Conservation (phyloP, 805 yeast genomes). For the Nakazawaea ernobii region DNA sequence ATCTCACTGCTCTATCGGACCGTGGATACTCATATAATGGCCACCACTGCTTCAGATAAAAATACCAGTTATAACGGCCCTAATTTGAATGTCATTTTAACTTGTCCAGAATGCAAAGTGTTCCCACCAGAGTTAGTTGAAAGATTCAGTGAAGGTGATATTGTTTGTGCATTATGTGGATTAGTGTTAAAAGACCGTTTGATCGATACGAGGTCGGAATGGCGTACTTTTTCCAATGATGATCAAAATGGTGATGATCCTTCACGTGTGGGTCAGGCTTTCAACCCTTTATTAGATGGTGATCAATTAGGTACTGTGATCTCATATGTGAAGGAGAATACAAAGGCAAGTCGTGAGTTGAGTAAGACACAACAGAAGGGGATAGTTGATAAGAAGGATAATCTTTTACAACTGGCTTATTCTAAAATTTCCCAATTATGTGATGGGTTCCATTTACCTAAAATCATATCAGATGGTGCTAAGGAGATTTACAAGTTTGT, state of each 20-base stretch:
- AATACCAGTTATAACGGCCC: slow-evolving; percentile 45
- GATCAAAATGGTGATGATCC: slow-evolving; percentile 99
- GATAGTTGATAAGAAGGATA: slow-evolving; percentile 81
- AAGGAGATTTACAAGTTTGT: slow-evolving; percentile 93
- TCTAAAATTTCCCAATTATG: slow-evolving; percentile 92
- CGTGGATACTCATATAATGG: background rate
- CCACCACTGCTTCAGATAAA: background rate
- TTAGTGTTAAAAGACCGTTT: slow-evolving; percentile 85
- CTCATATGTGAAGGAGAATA: slow-evolving; percentile 79
- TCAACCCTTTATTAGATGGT: slow-evolving; percentile 85
- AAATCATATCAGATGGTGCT: slow-evolving; percentile 95
- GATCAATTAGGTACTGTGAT: slow-evolving; percentile 91
- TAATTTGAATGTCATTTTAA: slow-evolving; percentile 79
- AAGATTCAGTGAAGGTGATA: slow-evolving; percentile 94
- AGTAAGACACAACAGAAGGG: slow-evolving; percentile 86
- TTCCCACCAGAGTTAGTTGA: slow-evolving; percentile 95
- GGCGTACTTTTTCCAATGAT: slow-evolving; percentile 98
- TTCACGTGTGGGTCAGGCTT: slow-evolving; percentile 98
- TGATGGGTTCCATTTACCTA: slow-evolving; percentile 92
- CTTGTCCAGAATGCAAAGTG: slow-evolving; percentile 95
- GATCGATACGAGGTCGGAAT: slow-evolving; percentile 93
- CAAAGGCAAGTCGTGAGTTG: slow-evolving; percentile 82
- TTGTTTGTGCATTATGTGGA: slow-evolving; percentile 97
- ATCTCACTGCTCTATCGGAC: no score
- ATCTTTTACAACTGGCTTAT: slow-evolving; percentile 82